Conservation (phyloP, 331 rosid genomes). For the Quercus lobata region DNA sequence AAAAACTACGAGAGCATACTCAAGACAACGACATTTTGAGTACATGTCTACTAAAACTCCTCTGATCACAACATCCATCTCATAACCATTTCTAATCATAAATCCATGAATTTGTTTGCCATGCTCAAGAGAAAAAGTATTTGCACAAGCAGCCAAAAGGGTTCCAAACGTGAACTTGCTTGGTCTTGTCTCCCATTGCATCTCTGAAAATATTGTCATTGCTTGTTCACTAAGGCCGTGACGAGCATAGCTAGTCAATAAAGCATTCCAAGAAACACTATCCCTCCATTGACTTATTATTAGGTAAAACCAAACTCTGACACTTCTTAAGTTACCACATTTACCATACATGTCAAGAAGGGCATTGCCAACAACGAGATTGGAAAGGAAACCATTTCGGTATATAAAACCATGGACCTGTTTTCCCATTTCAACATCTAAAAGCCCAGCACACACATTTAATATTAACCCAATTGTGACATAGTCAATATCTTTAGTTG, state of each 20-base stretch:
- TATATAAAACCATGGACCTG: slow-evolving; percentile 64
- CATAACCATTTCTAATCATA: slow-evolving; percentile 56
- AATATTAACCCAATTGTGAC: slow-evolving; percentile 58
- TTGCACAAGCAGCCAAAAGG: slow-evolving; percentile 65
- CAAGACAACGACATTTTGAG: slow-evolving; percentile 49
- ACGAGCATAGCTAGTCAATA: slow-evolving; percentile 54
- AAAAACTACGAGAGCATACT: slow-evolving; percentile 53
- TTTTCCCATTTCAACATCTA: slow-evolving; percentile 62
- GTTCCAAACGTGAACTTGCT: slow-evolving; percentile 50
- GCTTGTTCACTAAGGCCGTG: slow-evolving; percentile 61
- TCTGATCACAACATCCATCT: slow-evolving; percentile 40
- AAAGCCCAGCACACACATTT: slow-evolving; percentile 48
- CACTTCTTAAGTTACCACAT: slow-evolving; percentile 66
- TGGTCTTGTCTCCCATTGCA: slow-evolving; percentile 75
- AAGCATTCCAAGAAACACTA: slow-evolving; percentile 72
- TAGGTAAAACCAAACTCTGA: slow-evolving; percentile 52
- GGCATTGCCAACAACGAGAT: slow-evolving; percentile 59
- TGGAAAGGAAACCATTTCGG: slow-evolving; percentile 44
- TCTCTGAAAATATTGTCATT: slow-evolving; percentile 51
- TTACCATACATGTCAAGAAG: slow-evolving; percentile 84
- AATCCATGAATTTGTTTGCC: slow-evolving; percentile 81
- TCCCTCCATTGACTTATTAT: slow-evolving; percentile 65
- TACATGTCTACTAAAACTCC: slow-evolving; percentile 72
- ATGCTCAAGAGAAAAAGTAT: slow-evolving; percentile 43
- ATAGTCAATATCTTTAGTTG: slow-evolving; percentile 36